Conservation (phyloP, 495 filamentous ascomycete genomes). For the Aspergillus funiculosus region DNA sequence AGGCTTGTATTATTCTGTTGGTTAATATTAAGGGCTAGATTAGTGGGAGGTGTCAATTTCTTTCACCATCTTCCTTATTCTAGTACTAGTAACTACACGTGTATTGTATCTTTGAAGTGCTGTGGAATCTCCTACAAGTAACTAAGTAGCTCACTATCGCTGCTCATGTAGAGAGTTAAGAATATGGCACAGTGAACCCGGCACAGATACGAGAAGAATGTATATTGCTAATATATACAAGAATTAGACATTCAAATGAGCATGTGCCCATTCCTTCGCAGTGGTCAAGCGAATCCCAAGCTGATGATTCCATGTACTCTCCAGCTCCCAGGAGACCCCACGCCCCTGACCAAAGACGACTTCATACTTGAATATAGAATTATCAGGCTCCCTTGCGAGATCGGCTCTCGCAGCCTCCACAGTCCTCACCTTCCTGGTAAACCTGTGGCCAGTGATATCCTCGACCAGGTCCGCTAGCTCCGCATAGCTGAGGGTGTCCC, state of each 20-base stretch:
- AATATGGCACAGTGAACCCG: no score
- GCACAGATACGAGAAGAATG: no score
- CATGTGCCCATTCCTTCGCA: conserved; percentile 37
- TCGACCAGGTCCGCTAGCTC: conserved; percentile 47
- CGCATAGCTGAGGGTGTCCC: conserved; percentile 53
- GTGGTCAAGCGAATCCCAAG: conserved; percentile 36
- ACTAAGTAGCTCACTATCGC: no score
- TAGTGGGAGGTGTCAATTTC: no score
- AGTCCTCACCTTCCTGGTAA: conserved; percentile 43
- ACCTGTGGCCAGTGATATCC: conserved; percentile 30
- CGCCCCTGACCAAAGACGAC: conserved; percentile 52
- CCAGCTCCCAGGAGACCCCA: conserved; percentile 54
- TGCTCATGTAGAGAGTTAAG: no score
- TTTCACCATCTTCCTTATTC: no score
- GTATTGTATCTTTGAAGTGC: no score
- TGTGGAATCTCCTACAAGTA: no score
- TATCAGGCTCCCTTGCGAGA: conserved; percentile 40
- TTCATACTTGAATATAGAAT: conserved; percentile 52
- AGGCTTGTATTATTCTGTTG: no score
- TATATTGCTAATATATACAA: no score
- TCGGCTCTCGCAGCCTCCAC: conserved; percentile 32
- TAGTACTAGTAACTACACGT: no score
- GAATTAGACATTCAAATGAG: neutral
- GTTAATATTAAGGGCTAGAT: no score
- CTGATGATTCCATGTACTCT: conserved; percentile 42